Percentiles rank a stretch among this genome's conserved stretches.
phyloP scores from a whole-genome alignment of 306 rosid species.

The Macrotyloma uniflorum region DNA sequence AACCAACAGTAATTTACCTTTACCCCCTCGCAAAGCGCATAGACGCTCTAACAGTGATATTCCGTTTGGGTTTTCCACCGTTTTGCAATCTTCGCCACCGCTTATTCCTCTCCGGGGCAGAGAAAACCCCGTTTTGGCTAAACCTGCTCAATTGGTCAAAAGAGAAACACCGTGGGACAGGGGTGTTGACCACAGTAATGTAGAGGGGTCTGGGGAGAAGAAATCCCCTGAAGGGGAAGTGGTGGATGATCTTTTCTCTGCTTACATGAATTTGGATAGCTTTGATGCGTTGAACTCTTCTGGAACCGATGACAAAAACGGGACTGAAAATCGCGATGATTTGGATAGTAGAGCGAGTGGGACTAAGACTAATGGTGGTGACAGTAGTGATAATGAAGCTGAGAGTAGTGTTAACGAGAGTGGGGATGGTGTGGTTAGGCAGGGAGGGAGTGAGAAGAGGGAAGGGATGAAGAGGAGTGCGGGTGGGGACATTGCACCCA shows the following conservation, averaged over 20 bases:
- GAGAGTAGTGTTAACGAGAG: constrained; percentile 84
- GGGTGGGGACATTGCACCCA: constrained; percentile 72
- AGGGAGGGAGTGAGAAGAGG: constrained; percentile 63
- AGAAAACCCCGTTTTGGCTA: constrained; percentile 36
- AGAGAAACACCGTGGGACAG: constrained; percentile 63
- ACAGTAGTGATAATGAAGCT: constrained; percentile 91
- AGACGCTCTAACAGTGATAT: constrained; percentile 91
- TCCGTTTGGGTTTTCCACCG: constrained; percentile 79
- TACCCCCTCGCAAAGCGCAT: constrained; percentile 85
- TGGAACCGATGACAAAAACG: constrained; percentile 76
- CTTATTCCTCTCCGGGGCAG: constrained; percentile 58
- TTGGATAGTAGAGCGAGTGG: constrained; percentile 97
- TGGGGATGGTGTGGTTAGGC: constrained; percentile 55
- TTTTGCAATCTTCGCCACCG: constrained; percentile 72
- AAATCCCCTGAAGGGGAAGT: constrained; percentile 90
- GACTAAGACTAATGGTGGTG: constrained; percentile 81
- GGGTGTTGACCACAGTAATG: constrained; percentile 46
- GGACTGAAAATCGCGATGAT: constrained; percentile 77
- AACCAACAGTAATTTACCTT: constrained; percentile 9
- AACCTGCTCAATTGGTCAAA: constrained; percentile 65
- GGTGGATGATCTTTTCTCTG: constrained; percentile 83
- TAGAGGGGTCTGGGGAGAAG: constrained; percentile 81
- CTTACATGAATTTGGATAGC: constrained; percentile 88
- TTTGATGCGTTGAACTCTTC: constrained; percentile 76
- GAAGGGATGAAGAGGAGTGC: constrained; percentile 85